Conservation (phyloP, 2,329 filamentous ascomycete species). For the Macroventuria anomochaeta region DNA sequence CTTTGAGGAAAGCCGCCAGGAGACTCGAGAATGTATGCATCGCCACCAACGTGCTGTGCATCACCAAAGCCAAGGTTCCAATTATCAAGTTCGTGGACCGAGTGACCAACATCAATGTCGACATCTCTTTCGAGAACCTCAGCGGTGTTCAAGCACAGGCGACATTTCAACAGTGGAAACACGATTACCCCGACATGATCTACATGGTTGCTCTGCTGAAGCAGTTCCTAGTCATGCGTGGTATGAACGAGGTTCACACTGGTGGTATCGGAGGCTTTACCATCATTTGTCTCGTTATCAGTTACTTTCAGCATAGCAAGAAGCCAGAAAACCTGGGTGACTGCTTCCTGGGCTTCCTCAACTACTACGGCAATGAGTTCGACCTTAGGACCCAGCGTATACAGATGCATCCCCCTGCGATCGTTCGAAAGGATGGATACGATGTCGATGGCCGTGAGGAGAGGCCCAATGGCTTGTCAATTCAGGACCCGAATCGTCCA, state of each 20-base stretch:
- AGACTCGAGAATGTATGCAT: conserved; percentile 64
- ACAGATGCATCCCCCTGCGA: conserved; percentile 71
- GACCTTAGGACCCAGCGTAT: conserved; percentile 75
- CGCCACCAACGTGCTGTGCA: conserved; percentile 66
- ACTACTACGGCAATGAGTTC: conserved; percentile 86
- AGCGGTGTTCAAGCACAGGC: conserved; percentile 80
- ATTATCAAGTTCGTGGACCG: conserved; percentile 89
- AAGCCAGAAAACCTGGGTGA: conserved; percentile 70
- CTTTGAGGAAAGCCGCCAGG: conserved; percentile 67
- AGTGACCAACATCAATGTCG: conserved; percentile 79
- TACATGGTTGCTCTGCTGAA: conserved; percentile 87
- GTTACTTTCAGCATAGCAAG: conserved; percentile 75
- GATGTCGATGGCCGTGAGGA: conserved; percentile 43
- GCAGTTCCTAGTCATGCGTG: conserved; percentile 88
- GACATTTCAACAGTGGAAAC: conserved; percentile 82
- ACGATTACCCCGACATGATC: conserved; percentile 81
- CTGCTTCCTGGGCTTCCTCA: conserved; percentile 84
- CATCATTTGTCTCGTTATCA: conserved; percentile 90
- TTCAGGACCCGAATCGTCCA: conserved; percentile 87
- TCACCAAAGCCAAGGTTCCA: conserved; percentile 81
- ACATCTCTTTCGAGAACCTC: conserved; percentile 93
- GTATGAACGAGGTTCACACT: conserved; percentile 87
- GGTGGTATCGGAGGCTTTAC: conserved; percentile 94
- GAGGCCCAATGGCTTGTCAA: conserved; percentile 70
- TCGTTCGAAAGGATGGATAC: conserved; percentile 67